These are phyloP conservation scores for Phellinidium pouzarii DNA, from an alignment of 1,284 basidiomycete genomes.

Conservation along the genomic window DNA sequence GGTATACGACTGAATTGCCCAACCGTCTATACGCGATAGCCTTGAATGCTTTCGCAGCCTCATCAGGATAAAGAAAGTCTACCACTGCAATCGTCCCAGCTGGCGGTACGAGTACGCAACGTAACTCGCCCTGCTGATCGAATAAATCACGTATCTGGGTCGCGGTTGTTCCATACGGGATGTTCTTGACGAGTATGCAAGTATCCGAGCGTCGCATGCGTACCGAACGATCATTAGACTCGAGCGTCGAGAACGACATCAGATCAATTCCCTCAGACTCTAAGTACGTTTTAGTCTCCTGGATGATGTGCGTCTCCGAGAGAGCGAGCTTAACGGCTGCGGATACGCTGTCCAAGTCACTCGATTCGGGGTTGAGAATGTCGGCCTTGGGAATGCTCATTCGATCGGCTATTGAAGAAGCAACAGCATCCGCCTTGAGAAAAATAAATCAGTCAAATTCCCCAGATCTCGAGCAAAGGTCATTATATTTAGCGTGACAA, in stretches of 20 bases:
- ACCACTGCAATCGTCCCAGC: constrained; percentile 93
- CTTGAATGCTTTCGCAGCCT: constrained; percentile 73
- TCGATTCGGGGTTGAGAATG: constrained; percentile 73
- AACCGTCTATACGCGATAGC: constrained; percentile 84
- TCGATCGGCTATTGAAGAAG: constrained; percentile 74
- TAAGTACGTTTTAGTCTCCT: constrained; percentile 89
- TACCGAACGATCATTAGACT: constrained; percentile 17
- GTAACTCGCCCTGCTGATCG: constrained; percentile 69
- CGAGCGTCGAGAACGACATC: constrained; percentile 43
- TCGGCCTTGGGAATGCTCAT: constrained; percentile 82
- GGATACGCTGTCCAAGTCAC: constrained; percentile 37
- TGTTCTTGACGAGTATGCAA: constrained; percentile 91
- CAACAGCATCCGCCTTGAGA: constrained; percentile 79
- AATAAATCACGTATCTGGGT: constrained; percentile 78
- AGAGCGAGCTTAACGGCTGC: constrained; percentile 92
- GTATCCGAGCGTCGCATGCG: constrained; percentile 64
- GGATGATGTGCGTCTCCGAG: constrained; percentile 93
- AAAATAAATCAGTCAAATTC: neutral
- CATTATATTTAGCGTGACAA: constrained; percentile 24
- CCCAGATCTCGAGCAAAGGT: constrained; percentile 20
- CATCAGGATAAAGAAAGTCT: constrained; percentile 70
- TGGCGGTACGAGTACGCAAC: constrained; percentile 80
- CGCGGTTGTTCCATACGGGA: constrained; percentile 83
- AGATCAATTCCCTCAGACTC: constrained; percentile 67
- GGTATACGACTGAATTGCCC: constrained; percentile 85